A percentile compares a stretch with the other conserved stretches of the same genome.
phyloP scores from a whole-genome alignment of 768 basidiomycete genomes.

The Mrakia frigida region DNA sequence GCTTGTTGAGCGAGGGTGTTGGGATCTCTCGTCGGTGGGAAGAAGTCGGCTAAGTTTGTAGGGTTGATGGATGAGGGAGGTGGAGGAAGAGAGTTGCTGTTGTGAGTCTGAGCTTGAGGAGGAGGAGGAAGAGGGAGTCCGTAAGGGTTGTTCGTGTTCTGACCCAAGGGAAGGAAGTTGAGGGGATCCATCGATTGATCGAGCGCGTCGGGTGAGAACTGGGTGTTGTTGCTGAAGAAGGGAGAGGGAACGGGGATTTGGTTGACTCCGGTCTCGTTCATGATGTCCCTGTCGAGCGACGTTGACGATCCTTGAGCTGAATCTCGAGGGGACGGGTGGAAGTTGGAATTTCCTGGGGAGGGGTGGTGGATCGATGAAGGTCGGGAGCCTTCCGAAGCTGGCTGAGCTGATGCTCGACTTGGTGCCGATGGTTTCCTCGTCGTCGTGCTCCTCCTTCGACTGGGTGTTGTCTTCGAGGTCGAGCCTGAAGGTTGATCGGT shows the following conservation, averaged over 20 bases:
- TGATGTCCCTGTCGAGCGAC: not conserved
- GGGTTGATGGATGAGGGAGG: not conserved
- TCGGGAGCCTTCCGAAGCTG: not conserved
- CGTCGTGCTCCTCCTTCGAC: not conserved
- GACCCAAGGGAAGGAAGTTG: not conserved
- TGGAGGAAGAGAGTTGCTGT: not conserved
- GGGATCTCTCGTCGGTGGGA: not conserved
- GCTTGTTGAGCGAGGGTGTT: conserved; percentile 1
- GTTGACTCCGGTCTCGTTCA: not conserved
- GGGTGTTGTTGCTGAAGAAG: not conserved
- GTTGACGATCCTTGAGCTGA: not conserved
- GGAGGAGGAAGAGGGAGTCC: not conserved
- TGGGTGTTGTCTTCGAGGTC: not conserved
- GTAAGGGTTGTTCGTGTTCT: too few species aligned
- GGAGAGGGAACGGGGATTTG: not conserved
- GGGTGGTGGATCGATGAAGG: not conserved
- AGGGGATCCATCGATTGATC: not conserved
- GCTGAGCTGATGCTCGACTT: not conserved
- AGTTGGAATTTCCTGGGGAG: not conserved
- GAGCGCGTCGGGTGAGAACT: not conserved
- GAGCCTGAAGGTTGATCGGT: not conserved
- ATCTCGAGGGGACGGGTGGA: not conserved
- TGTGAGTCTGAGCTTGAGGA: not conserved
- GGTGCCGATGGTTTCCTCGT: not conserved
- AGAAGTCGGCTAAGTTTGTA: not conserved